Evolutionary conservation across 129 eudicot species (phyloP).

Genomic region (Solidago caesia): DNA sequence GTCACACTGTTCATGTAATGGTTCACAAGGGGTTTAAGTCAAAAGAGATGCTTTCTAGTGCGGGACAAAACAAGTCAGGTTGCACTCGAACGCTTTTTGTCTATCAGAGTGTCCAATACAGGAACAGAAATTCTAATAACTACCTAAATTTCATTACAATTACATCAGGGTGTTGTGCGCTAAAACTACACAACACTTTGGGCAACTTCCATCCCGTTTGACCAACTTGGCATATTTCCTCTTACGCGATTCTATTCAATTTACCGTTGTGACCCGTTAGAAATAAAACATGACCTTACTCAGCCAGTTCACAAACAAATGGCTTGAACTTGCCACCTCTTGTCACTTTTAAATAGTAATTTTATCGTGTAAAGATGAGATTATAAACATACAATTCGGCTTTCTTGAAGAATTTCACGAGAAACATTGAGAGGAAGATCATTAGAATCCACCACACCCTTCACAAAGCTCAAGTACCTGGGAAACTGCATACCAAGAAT

Average conservation of each 20-base stretch:
- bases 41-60: neutral
- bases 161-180: neutral
- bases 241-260: too few relatives aligned
- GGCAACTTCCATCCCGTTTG: neutral
- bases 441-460: conserved; percentile 92
- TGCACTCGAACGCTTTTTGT: too few relatives aligned
- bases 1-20: neutral
- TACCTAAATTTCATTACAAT: neutral
- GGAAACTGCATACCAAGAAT: conserved; percentile 69
- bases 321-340: neutral
- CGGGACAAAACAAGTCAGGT: neutral
- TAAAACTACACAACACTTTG: neutral
- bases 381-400: conserved; percentile 73
- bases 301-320: neutral
- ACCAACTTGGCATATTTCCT: too few relatives aligned
- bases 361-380: neutral
- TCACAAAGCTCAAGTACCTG: conserved; percentile 91
- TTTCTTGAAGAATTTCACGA: conserved; percentile 92
- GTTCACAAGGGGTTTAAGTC: neutral
- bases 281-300: neutral
- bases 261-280: neutral
- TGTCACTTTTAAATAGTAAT: neutral
- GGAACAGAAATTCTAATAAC: too few relatives aligned
- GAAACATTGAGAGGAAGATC: conserved; percentile 94
- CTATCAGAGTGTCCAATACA: too few relatives aligned